Base-by-base conservation (phyloP, 805 yeast species). In the Sugiyamaella americana region DNA sequence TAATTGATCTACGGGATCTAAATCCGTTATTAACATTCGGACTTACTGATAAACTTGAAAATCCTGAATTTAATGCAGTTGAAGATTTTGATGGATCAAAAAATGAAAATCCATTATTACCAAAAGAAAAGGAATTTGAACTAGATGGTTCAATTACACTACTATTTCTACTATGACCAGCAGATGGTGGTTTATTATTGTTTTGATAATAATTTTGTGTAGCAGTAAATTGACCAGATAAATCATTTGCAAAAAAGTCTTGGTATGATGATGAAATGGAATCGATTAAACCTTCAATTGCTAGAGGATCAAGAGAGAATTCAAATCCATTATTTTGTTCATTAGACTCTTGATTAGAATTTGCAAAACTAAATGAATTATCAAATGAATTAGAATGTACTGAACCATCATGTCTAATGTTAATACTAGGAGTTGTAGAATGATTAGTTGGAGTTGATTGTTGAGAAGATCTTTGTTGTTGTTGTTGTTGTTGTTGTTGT, bases 251-350 rank as follows among this genome's bases (percentile, higher is more conserved):
- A 23, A 38, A 24, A 34, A 43, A 49, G 37, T 53, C 54, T 18
- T 40, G 44, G 43, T 40, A 48, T 19, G 46, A 29, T 24, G 50
- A 49, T 4, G 48, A 41, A 30, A 39, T 23, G 5, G 53, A 50
- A 19, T 41, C 41, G 13, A 53, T 41, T 20, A 72, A 68, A 3
- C 75, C 78, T 45, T 75, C 80, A 46, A 70, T 67, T 0, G 78
- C 76, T 50, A 73, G 57, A 4, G 78, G 76, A 48, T 73, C 76
- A 29, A 74, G 62, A 41, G 67, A 53, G 51, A 74, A 74, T 38
- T 61, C 59, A 40, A 63, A 64, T 17, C 53, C 60, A 18, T 52
- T 50, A 40, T 53, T 48, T 32, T 43, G 21, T 19, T 37, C n/a
- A 22, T 13, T 39, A 26, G 8, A 8, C 13, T 26, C 32, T 8